A percentile compares a stretch with the other conserved stretches of the same genome.
Conservation (phyloP, 306 rosid species). For the Malus orientalis region DNA sequence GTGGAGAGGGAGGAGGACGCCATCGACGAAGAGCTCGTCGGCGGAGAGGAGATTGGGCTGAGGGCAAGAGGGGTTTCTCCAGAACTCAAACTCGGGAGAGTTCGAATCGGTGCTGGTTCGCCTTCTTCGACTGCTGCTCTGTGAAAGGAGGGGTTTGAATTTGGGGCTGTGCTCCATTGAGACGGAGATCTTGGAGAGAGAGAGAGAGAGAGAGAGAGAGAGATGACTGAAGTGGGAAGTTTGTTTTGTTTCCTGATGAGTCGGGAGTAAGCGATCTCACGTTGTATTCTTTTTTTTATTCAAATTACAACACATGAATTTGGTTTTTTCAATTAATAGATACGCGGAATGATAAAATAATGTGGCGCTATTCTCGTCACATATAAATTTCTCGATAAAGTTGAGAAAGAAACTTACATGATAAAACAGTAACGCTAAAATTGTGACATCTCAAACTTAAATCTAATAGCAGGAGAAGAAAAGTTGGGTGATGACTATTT, state of each 20-base stretch:
- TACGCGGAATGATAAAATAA: no score
- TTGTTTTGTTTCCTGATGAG: neutral
- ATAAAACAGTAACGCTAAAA: no score
- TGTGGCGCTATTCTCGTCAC: no score
- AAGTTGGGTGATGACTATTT: neutral
- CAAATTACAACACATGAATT: no score
- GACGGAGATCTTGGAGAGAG: neutral
- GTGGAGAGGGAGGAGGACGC: conserved; percentile 74
- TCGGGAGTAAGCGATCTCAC: neutral
- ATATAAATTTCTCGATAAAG: no score
- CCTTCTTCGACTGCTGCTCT: conserved; percentile 12
- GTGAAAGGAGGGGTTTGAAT: conserved; percentile 21
- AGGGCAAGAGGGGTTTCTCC: conserved; percentile 86
- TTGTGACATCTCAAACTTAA: no score
- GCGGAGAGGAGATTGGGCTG: conserved; percentile 77
- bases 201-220: neutral
- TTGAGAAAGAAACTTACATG: no score
- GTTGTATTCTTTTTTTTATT: no score
- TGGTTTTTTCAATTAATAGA: no score
- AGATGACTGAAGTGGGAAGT: conserved; percentile 1
- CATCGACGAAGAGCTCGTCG: conserved; percentile 83
- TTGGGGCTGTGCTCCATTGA: conserved; percentile 48
- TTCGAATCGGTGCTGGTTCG: conserved; percentile 25
- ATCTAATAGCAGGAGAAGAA: neutral
- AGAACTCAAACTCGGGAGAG: conserved; percentile 96